Evolutionary conservation across 192 early-diverging fungal species (phyloP).

Genomic region (Coemansia guatemalensis): DNA sequence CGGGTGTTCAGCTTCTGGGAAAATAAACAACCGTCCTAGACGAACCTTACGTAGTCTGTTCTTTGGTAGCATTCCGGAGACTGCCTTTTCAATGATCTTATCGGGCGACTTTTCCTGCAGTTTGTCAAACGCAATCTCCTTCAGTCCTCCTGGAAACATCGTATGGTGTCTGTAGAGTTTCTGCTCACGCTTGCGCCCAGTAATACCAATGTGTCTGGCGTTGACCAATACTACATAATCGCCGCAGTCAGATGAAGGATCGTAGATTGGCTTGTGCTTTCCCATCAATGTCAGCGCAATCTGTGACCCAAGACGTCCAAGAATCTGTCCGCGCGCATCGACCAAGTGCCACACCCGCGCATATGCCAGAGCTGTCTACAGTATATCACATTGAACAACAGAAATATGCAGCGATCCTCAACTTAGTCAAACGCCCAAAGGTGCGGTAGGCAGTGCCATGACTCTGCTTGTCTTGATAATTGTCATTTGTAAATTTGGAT

Average conservation of each 20-base stretch:
- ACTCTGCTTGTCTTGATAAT: not conserved
- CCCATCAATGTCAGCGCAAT: constrained; percentile 92
- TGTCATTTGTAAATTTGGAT: not conserved
- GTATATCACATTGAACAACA: not conserved
- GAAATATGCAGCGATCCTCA: not conserved
- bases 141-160: constrained; percentile 83
- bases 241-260: constrained; percentile 89
- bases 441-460: not conserved
- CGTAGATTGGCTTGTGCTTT: constrained; percentile 93
- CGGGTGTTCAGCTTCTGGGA: constrained; percentile 83
- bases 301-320: constrained; percentile 82
- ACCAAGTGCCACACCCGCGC: constrained; percentile 92
- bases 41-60: constrained; percentile 80
- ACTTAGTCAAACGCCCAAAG: not conserved
- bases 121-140: constrained; percentile 71
- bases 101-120: constrained; percentile 76
- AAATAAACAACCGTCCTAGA: constrained; percentile 75
- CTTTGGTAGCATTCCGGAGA: constrained; percentile 95
- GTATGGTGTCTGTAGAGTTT: constrained; percentile 89
- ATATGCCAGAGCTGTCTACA: constrained; percentile 78
- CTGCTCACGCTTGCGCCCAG: constrained; percentile 81
- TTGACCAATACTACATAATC: constrained; percentile 98
- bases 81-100: constrained; percentile 83
- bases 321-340: constrained; percentile 79
- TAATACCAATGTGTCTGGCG: constrained; percentile 72